A percentile compares a stretch with the other conserved stretches of the same genome.
Evolutionary conservation across 192 early-diverging fungal genomes (phyloP).

Genomic region (Piromyces finnis): DNA sequence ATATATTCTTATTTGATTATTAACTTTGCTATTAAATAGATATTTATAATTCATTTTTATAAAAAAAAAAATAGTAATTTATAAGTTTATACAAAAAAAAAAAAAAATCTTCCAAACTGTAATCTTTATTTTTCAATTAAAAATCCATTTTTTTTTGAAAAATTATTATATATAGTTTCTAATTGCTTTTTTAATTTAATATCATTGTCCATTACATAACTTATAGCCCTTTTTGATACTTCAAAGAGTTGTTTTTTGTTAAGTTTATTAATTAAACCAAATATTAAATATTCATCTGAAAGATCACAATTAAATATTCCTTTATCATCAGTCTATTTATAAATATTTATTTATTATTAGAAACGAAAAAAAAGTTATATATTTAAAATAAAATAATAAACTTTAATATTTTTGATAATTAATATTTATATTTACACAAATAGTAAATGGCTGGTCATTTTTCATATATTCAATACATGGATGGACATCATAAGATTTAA

Average conservation of each 20-base stretch:
- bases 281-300: slow-evolving; percentile 7
- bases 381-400: too few relatives aligned
- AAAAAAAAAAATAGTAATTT: too few relatives aligned
- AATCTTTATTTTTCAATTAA: too few relatives aligned
- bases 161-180: neutral
- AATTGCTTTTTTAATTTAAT: neutral
- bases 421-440: slow-evolving; percentile 12
- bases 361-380: too few relatives aligned
- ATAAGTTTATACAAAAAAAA: too few relatives aligned
- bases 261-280: slow-evolving; percentile 12
- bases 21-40: too few relatives aligned
- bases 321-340: slow-evolving; percentile 4
- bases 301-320: slow-evolving; percentile 5
- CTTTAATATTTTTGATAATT: too few relatives aligned
- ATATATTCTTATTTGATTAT: too few relatives aligned
- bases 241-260: slow-evolving; percentile 13
- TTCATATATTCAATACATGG: slow-evolving; percentile 22
- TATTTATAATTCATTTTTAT: too few relatives aligned
- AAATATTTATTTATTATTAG: neutral
- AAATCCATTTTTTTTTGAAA: neutral
- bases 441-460: slow-evolving; percentile 18
- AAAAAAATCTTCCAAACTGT: too few relatives aligned
- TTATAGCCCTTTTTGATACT: slow-evolving; percentile 13
- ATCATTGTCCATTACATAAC: slow-evolving; percentile 7
- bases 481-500: slow-evolving; percentile 23